These are phyloP conservation scores for Eimeria maxima DNA, from an alignment of 169 alveolate species.

Conservation along the genomic window DNA sequence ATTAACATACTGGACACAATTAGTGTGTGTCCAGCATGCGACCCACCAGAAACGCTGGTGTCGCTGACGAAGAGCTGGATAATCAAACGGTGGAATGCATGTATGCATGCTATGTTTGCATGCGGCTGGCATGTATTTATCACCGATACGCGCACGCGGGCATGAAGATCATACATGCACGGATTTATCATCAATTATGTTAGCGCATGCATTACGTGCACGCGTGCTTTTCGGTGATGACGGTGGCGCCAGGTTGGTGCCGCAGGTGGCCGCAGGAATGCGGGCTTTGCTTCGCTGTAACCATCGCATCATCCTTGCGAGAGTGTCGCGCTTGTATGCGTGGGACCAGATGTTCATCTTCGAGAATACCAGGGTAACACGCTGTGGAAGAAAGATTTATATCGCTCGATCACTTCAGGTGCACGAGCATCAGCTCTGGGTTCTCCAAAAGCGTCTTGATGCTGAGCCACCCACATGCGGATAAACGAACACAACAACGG, in stretches of 20 bases:
- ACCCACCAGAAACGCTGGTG: neutral
- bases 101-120: neutral
- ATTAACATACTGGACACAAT: neutral
- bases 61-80: neutral
- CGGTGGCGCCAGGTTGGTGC: slow-evolving; percentile 4
- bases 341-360: neutral
- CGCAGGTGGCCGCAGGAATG: neutral
- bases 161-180: neutral
- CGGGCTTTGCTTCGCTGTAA: slow-evolving; percentile 5
- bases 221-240: neutral
- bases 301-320: neutral
- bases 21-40: neutral
- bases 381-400: neutral
- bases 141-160: neutral
- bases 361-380: neutral
- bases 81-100: neutral
- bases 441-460: slow-evolving; percentile 71
- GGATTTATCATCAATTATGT: neutral
- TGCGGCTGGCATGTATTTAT: neutral
- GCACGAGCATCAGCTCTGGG: slow-evolving; percentile 80
- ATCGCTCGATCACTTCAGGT: slow-evolving; percentile 15
- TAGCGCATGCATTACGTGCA: neutral
- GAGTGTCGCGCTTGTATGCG: neutral
- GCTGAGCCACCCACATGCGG: neutral
- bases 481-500: too few relatives aligned